Base-by-base conservation (phyloP, 805 yeast species). In the Hanseniaspora clermontiae region DNA sequence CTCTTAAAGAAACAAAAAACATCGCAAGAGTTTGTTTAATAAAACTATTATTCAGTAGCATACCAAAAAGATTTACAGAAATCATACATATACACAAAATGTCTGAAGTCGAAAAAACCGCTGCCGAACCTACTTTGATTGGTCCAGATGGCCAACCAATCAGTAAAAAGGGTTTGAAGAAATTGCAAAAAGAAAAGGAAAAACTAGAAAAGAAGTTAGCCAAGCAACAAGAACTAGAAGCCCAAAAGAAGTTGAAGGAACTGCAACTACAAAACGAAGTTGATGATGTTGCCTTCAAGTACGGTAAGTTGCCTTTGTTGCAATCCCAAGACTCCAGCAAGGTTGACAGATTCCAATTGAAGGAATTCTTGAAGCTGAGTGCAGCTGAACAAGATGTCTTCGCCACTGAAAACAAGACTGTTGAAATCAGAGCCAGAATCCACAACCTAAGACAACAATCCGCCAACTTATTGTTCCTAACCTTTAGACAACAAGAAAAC, bases 361-460 rank as follows among this genome's bases (percentile, higher is more conserved):
- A 69, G 51, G 74, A 76, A 40, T 45, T 56, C 29, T 74, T 86
- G 63, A 57, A 60, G 27, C 20, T 48, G 12, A 68, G 65, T 59
- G 69, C 65, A 17, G 58, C 61, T 39, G 68, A 39, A 14, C 74
- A 79, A 59, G 78, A 80, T 6, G 38, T 38, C 20, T 53, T 53
- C 20, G 47, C 57, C 57, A 77, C 78, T 59, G 65, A 75, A 65
- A 95, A 91, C 58, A 78, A 82, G 63, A 80, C 80, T 62, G 86
- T 93, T 57, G 75, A 85, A 14, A 81, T 95, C 74, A 83, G 98
- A 73, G 97, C 97, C 49, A 82, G 99, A 74, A 78, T 90, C 47
- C 97, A 93, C 72, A 88, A 82, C 60, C 79, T 91, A 14, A 86
- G 99, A 75, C 85, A 88, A 68, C 97, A 91, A 71, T 95, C 96